These are phyloP conservation scores for Penstemon newberryi DNA, from an alignment of 257 asterid species.

Conservation along the genomic window DNA sequence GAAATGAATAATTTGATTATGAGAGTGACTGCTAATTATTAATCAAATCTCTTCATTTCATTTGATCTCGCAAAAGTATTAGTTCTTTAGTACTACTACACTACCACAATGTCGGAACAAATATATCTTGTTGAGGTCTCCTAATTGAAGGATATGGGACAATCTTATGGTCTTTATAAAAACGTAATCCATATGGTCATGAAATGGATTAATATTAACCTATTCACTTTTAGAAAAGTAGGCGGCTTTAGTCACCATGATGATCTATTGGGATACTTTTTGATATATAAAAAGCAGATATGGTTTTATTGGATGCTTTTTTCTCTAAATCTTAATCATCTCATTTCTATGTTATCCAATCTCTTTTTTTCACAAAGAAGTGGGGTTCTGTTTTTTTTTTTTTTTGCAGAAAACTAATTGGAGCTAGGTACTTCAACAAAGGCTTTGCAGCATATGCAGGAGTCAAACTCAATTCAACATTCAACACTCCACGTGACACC, in stretches of 20 bases:
- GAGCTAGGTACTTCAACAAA: constrained; percentile 68
- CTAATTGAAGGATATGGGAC: no score
- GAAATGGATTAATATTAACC: not conserved
- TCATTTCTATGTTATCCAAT: not conserved
- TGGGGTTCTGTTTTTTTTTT: not conserved
- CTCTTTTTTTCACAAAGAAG: not conserved
- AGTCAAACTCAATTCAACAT: not conserved
- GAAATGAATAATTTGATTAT: not conserved
- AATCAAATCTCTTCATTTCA: constrained; percentile 17
- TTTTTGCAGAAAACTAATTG: constrained; percentile 67
- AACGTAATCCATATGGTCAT: no score
- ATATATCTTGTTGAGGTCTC: not conserved
- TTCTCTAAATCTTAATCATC: not conserved
- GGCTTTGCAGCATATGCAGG: constrained; percentile 37
- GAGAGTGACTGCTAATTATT: not conserved
- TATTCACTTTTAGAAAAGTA: not conserved
- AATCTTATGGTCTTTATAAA: no score
- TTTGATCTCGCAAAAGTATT: constrained; percentile 15
- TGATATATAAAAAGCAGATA: not conserved
- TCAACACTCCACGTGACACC: constrained; percentile 39
- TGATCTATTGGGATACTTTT: not conserved
- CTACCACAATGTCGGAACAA: no score
- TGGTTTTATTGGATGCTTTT: not conserved
- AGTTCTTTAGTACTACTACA: not conserved
- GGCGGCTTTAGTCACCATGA: not conserved